Percentiles rank a stretch among this genome's conserved stretches.
These are phyloP conservation scores for Tephrocybe sp. DNA, from an alignment of 768 basidiomycete genomes.

Conservation along the genomic window DNA sequence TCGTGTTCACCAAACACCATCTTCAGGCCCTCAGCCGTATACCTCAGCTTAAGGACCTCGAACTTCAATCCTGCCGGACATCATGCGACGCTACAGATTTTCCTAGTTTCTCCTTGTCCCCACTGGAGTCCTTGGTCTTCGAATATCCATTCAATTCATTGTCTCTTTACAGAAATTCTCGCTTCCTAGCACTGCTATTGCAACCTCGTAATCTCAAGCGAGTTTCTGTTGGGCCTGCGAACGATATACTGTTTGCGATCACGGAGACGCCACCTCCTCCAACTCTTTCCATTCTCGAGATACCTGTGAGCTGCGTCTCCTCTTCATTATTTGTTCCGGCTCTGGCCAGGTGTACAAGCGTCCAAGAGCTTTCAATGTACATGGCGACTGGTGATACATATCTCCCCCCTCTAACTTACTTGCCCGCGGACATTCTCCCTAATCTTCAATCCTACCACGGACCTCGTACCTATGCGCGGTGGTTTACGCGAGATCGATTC, in stretches of 20 bases:
- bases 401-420: constrained; percentile 11
- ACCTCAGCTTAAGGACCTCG: constrained; percentile 16
- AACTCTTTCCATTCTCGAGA: constrained; percentile 15
- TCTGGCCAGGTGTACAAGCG: constrained; percentile 5
- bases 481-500: constrained; percentile 14
- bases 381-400: constrained; percentile 12
- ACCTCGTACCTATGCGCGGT: constrained; percentile 14
- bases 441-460: constrained; percentile 18
- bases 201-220: constrained; percentile 13
- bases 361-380: constrained; percentile 15
- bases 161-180: constrained; percentile 6
- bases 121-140: constrained; percentile 13
- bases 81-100: constrained; percentile 11
- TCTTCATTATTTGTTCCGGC: constrained; percentile 13
- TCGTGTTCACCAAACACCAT: constrained; percentile 11
- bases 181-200: constrained; percentile 14
- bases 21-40: constrained; percentile 11
- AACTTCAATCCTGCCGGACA: constrained; percentile 19
- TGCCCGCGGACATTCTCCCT: constrained; percentile 18
- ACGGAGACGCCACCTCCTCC: constrained; percentile 3
- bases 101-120: constrained; percentile 10
- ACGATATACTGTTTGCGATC: constrained; percentile 15
- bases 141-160: constrained; percentile 15
- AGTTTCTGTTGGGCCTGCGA: constrained; percentile 12
- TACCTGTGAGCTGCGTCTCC: constrained; percentile 16